Conservation (phyloP, 768 basidiomycete species). For the Hemileccinum impolitum region DNA sequence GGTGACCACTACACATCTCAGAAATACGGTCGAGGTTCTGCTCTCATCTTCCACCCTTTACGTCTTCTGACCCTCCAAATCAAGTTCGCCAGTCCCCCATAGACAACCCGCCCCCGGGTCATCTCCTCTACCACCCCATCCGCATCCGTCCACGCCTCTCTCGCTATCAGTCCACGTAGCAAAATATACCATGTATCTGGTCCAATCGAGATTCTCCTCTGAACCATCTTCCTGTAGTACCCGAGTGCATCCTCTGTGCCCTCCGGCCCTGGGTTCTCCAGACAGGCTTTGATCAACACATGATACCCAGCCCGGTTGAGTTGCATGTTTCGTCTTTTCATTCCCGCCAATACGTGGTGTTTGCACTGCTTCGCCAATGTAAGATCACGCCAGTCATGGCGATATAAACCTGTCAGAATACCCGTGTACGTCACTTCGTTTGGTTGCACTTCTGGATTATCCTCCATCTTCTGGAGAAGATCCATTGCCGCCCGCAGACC, state of each 20-base stretch:
- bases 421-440: constrained; percentile 85
- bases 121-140: constrained; percentile 62
- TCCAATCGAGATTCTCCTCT: constrained; percentile 42
- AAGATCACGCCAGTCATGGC: constrained; percentile 48
- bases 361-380: constrained; percentile 45
- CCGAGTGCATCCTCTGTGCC: constrained; percentile 54
- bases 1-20: constrained; percentile 17
- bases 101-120: constrained; percentile 44
- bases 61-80: constrained; percentile 47
- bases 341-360: constrained; percentile 50
- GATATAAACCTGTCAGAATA: constrained; percentile 69
- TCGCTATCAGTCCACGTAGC: constrained; percentile 57
- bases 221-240: constrained; percentile 61
- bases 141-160: constrained; percentile 60
- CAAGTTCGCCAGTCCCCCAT: constrained; percentile 44
- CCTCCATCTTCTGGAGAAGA: constrained; percentile 77
- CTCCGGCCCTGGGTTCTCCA: constrained; percentile 48
- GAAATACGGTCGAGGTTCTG: constrained; percentile 29
- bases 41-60: constrained; percentile 28
- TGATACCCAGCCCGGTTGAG: constrained; percentile 72
- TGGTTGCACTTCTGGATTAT: constrained; percentile 45
- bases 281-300: constrained; percentile 65
- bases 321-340: constrained; percentile 52
- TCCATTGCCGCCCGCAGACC: constrained; percentile 61
- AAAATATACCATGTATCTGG: constrained; percentile 78